Evolutionary conservation across 768 basidiomycete species (phyloP), one percentile per base, ranked within the genome.

Genomic region (Boletus sp.): DNA sequence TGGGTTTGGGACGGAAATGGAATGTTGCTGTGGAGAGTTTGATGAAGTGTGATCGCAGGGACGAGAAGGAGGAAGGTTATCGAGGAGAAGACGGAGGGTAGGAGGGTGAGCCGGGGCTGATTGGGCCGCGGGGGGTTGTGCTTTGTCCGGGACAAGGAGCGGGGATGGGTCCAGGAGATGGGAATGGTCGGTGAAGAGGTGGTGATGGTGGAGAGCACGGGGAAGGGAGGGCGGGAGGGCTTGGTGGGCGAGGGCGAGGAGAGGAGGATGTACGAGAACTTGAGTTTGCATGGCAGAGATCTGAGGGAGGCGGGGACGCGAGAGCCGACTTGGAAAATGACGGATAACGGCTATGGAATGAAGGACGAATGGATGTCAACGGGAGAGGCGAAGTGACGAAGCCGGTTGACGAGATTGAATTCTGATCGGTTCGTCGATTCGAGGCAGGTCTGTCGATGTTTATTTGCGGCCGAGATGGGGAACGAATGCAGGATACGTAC

Each of bases 81-180:
- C 54, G 47, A 64, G 66, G 34, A 70, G 64, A 17, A 48, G 61
- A 65, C 57, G 67, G 38, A 52, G 61, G 67, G 69, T 67, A 74
- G 41, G 49, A 56, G 72, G 60, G 57, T 67, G 71, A 52, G 57
- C 72, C 35, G 64, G 61, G 53, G 68, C 73, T 41, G 76, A 74
- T 30, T 67, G 70, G 47, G 73, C 70, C 23, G 67, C 63, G 49
- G 66, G 45, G 15, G 54, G 43, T 4, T 44, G 59, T 49, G 73
- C 65, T 60, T 75, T 72, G 65, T 77, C 77, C 66, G 74, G 60
- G 50, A 68, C 69, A 57, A 62, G 64, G 17, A 68, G 58, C 2
- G 65, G 71, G 11, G 71, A 64, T 48, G 60, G 33, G 29, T 65
- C 51, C 7, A 66, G 57, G 34, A 69, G 59, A 25, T 53, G 59